Conservation (phyloP, 768 basidiomycete genomes). For the Chalciporus piperatus region DNA sequence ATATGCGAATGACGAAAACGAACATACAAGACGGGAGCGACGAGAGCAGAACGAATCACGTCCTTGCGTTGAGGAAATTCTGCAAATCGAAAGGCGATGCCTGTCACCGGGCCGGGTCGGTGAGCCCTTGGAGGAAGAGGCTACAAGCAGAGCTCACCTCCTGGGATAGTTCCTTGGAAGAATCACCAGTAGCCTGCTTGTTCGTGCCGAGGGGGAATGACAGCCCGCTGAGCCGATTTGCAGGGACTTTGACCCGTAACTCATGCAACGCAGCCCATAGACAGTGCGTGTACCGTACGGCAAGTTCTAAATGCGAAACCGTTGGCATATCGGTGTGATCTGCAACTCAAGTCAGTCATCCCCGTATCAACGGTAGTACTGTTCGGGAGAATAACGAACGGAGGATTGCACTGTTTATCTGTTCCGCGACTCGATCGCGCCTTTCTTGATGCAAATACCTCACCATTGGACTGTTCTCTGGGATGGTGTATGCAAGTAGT, state of each 20-base stretch:
- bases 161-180: conserved; percentile 33
- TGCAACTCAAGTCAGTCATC: conserved; percentile 23
- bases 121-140: not conserved
- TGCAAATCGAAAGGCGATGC: conserved; percentile 55
- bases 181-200: conserved; percentile 18
- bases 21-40: not conserved
- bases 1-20: not conserved
- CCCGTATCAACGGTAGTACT: not conserved
- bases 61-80: conserved; percentile 48
- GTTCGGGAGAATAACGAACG: conserved; percentile 45
- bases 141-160: conserved; percentile 33
- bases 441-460: conserved; percentile 75
- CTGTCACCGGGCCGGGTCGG: conserved; percentile 15
- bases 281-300: conserved; percentile 61
- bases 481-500: conserved; percentile 78
- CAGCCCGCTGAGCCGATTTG: conserved; percentile 41
- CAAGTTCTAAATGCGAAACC: conserved; percentile 61
- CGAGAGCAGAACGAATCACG: conserved; percentile 29
- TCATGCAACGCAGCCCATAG: conserved; percentile 60
- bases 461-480: conserved; percentile 71
- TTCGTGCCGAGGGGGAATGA: conserved; percentile 37
- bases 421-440: conserved; percentile 80
- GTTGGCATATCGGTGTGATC: conserved; percentile 50
- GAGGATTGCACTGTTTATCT: conserved; percentile 84
- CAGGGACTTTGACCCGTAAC: conserved; percentile 43